Base-by-base conservation (phyloP, 768 basidiomycete species). In the Hericium coralloides region DNA sequence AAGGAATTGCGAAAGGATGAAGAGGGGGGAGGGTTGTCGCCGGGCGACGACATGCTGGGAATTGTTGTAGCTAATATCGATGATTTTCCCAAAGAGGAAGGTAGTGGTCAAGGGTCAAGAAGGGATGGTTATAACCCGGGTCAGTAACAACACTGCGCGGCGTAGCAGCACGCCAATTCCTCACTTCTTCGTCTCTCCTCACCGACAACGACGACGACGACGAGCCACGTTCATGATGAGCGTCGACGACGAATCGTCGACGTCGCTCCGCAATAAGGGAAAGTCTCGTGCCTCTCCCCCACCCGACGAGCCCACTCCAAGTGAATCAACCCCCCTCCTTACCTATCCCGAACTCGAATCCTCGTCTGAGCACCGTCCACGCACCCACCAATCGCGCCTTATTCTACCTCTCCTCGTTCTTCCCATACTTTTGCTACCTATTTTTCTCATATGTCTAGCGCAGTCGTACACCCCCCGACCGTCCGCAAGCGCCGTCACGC, bases 401-500 rank as follows among this genome's bases (percentile, higher is more conserved):
- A 71, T 70, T 26, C 37, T 83, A 49, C 82, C 78, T 60, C 63
- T 84, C 43, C 23, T 80, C 18, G 31, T 74, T 3, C 72, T 81
- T 39, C 20, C 49, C 18, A 8, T 50, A 22, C 15, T 36, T 8
- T 8, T 50, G 4, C 63, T 78, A 14, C 52, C 76, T 3, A 48
- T 82, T 10, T 75, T 72, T 3, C 63, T 87, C 17, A 8, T 31
- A 31, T 31, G 31, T 31, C 70, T 89, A 9, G 84, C 81, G 5
- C 87, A 80, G 73, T 82, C 83, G 3, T 90, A 88, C 62, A 80
- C 83, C 18, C 73, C 84, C 17, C 75, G 74, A 36, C 76, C 80
- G 14, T 67, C 69, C 55, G 63, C 82, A 15, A 78, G 82, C 2
- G 75, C 83, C 12, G 78, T 87, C 59, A 80, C 82, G 60, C 67